Conservation (phyloP, 108 stramenopile genomes). For the Fistulifera pelliculosa region DNA sequence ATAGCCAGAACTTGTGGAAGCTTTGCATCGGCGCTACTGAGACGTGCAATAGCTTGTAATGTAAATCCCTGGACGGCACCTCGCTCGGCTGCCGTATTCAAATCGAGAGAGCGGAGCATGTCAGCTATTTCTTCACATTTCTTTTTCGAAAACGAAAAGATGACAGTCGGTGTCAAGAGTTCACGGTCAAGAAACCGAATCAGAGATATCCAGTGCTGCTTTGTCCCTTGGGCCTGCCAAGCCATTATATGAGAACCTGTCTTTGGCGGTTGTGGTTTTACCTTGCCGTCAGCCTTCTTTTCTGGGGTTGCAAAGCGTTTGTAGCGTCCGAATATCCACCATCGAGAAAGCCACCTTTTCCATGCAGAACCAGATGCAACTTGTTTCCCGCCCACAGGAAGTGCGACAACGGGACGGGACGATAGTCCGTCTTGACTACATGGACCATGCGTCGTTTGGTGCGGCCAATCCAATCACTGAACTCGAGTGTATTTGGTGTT, state of each 20-base stretch:
- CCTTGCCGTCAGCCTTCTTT: constrained; percentile 30
- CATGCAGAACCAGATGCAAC: constrained; percentile 77
- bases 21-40: constrained; percentile 74
- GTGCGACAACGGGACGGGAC: constrained; percentile 93
- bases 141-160: constrained; percentile 97
- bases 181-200: constrained; percentile 74
- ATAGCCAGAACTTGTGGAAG: constrained; percentile 88
- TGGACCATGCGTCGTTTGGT: constrained; percentile 74
- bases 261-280: constrained; percentile 23
- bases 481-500: constrained; percentile 93
- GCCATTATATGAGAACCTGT: constrained; percentile 49
- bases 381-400: constrained; percentile 83
- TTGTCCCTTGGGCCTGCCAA: constrained; percentile 75
- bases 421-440: constrained; percentile 84
- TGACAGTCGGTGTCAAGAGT: constrained; percentile 87
- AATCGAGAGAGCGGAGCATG: constrained; percentile 69
- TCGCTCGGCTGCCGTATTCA: constrained; percentile 81
- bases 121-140: constrained; percentile 94
- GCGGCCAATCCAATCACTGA: constrained; percentile 15
- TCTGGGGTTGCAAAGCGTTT: constrained; percentile 52
- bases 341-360: constrained; percentile 58
- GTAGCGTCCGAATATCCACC: constrained; percentile 67
- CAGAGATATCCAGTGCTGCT: constrained; percentile 75
- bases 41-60: constrained; percentile 67
- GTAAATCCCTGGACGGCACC: constrained; percentile 62